These are phyloP conservation scores for Rachicladosporium sp. DNA, from an alignment of 2,329 filamentous ascomycete species.

Conservation along the genomic window DNA sequence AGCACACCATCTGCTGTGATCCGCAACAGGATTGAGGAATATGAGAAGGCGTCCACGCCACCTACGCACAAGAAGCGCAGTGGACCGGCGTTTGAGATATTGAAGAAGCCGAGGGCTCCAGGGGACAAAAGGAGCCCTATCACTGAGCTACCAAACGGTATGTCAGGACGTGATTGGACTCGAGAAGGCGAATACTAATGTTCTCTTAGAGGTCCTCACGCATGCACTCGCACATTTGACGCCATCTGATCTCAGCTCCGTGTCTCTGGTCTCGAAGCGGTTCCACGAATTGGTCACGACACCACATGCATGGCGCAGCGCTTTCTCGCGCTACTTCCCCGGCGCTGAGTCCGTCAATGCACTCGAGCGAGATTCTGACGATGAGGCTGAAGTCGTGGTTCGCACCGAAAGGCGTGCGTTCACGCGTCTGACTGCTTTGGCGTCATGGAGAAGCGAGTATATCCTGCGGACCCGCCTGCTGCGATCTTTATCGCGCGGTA, in stretches of 20 bases:
- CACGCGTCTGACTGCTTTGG: conserved; percentile 64
- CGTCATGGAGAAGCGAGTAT: conserved; percentile 96
- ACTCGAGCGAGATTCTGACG: conserved; percentile 28
- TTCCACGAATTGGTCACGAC: conserved; percentile 82
- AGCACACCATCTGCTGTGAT: conserved; percentile 28
- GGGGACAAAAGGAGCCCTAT: conserved; percentile 37
- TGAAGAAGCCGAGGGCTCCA: conserved; percentile 34
- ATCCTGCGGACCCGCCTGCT: conserved; percentile 75
- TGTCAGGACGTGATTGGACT: conserved; percentile 14
- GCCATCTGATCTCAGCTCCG: conserved; percentile 67
- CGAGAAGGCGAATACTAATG: conserved; percentile 9
- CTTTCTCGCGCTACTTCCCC: conserved; percentile 82
- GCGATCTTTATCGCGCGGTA: conserved; percentile 69
- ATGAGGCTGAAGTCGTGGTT: conserved; percentile 42
- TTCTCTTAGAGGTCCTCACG: conserved; percentile 66
- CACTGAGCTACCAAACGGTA: conserved; percentile 69
- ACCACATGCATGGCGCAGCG: conserved; percentile 85
- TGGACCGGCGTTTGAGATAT: conserved; percentile 40
- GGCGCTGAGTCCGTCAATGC: conserved; percentile 49
- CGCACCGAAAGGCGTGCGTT: conserved; percentile 69
- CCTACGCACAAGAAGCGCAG: conserved; percentile 27
- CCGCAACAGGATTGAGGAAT: conserved; percentile 40
- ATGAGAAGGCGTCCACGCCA: conserved; percentile 36
- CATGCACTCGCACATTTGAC: conserved; percentile 84
- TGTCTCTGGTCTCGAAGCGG: conserved; percentile 75